Base-by-base conservation (phyloP, 768 basidiomycete genomes). In the Termitomyces sp. region DNA sequence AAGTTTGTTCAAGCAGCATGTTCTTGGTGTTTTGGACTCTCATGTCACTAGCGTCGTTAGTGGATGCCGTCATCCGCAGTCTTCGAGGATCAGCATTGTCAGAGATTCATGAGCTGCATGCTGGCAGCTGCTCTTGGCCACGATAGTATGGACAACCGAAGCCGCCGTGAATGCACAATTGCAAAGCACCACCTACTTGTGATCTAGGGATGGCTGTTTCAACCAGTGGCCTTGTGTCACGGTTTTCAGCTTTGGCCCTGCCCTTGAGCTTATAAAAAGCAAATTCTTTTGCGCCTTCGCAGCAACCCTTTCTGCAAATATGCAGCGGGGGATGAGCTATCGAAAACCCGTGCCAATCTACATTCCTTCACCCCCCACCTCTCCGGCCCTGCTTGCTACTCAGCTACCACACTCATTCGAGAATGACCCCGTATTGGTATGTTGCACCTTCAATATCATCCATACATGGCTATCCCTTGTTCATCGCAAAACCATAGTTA, bases 271-370 rank as follows among this genome's bases (percentile, higher is more conserved):
- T 50, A 58, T 53, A 64, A 58, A 64, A 58, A 56, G 46, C 60
- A 10, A 25, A 14, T 56, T 17, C 43, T 20, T 36, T 17, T 50
- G 36, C 48, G 25, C 45, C 36, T 48, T 56, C 50, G 29, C 25
- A 55, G 17, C 49, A 45, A 8, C 57, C 29, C 50, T 48, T 20
- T 17, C 52, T 17, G 45, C 53, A 51, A 32, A 20, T 46, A 73
- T 79, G 75, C 73, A 70, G 58, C 76, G 75, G 50, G 72, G 72
- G 67, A 83, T 83, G 82, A 87, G 84, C 71, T 86, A 87, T 71
- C 79, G 88, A 57, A 91, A 91, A 70, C 89, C 89, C 37, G 87
- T 83, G 45, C 89, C 89, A 3, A 73, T 74, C 56, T 89, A 84
- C 72, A 77, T 87, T 48, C 88, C 88, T 38, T 87, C 88, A 12